These are phyloP conservation scores for Tilletia caries DNA, from an alignment of 1,284 basidiomycete species.

Conservation along the genomic window DNA sequence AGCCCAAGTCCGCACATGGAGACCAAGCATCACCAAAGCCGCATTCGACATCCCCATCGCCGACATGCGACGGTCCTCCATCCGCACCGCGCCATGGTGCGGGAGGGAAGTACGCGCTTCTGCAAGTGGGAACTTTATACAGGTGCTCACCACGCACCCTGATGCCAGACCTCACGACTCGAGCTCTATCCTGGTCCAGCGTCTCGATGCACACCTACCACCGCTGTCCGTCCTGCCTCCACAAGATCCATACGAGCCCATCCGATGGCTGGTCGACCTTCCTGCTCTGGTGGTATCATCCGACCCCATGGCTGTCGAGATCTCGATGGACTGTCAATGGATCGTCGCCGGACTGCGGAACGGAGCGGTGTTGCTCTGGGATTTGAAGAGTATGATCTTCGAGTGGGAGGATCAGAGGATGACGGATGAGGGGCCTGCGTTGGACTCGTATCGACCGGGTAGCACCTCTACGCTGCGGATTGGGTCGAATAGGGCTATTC, in stretches of 20 bases:
- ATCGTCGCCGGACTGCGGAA: background rate
- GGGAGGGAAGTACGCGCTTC: background rate
- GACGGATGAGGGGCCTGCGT: no score
- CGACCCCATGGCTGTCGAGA: background rate
- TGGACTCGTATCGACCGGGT: no score
- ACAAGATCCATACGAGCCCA: background rate
- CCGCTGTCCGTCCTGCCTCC: background rate
- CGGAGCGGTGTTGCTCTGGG: background rate
- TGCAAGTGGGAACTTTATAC: background rate
- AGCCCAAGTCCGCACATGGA: background rate
- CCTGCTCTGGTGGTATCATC: background rate
- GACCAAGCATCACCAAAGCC: background rate
- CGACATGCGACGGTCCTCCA: background rate
- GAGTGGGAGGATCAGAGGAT: background rate
- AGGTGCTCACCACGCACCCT: background rate
- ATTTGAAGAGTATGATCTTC: background rate
- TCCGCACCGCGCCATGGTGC: background rate
- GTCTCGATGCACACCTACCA: background rate
- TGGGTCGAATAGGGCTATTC: no score
- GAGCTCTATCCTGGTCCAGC: background rate
- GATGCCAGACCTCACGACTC: no score
- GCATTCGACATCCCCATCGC: background rate
- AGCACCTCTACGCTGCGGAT: no score
- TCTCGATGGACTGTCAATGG: background rate
- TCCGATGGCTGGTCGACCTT: background rate